A percentile compares a stretch with the other conserved stretches of the same genome.
Conservation (phyloP, 2,329 filamentous ascomycete genomes). For the Talaromyces islandicus region DNA sequence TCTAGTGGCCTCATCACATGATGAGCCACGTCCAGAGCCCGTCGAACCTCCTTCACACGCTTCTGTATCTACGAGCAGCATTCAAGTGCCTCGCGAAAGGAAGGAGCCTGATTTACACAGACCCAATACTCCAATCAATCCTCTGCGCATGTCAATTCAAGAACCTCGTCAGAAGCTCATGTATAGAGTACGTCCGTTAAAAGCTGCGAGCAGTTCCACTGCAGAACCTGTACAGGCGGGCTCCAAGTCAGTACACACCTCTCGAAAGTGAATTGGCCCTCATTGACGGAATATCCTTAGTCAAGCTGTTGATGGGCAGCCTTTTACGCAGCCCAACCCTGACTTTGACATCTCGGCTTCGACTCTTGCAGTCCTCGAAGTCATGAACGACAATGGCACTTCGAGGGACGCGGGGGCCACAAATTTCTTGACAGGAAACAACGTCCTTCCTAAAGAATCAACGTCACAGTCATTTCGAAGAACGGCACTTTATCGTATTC, state of each 20-base stretch:
- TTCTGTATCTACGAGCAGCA: neutral
- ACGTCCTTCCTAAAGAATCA: neutral
- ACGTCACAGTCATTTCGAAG: conserved; percentile 2
- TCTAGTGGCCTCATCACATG: neutral
- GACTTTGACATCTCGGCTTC: conserved; percentile 24
- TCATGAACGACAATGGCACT: conserved; percentile 12
- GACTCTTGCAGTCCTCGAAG: conserved; percentile 23
- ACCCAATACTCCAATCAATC: conserved; percentile 14
- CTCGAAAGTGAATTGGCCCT: conserved; percentile 6
- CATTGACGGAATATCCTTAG: conserved; percentile 11
- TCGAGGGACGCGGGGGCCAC: neutral
- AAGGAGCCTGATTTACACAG: neutral
- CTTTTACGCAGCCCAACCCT: conserved; percentile 11
- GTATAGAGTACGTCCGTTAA: conserved; percentile 31
- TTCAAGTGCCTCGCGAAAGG: conserved; percentile 2
- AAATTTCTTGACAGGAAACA: neutral
- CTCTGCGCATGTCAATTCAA: conserved; percentile 25
- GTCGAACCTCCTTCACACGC: neutral
- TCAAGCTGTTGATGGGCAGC: neutral
- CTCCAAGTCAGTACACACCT: conserved; percentile 25
- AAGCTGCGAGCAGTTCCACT: conserved; percentile 1
- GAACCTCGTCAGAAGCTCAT: conserved; percentile 40
- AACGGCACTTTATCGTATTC: conserved; percentile 6
- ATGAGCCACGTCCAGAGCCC: neutral
- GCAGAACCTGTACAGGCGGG: conserved; percentile 8